Evolutionary conservation across 352 stramenopile species (phyloP).

Genomic region (Lagenidium sp.): DNA sequence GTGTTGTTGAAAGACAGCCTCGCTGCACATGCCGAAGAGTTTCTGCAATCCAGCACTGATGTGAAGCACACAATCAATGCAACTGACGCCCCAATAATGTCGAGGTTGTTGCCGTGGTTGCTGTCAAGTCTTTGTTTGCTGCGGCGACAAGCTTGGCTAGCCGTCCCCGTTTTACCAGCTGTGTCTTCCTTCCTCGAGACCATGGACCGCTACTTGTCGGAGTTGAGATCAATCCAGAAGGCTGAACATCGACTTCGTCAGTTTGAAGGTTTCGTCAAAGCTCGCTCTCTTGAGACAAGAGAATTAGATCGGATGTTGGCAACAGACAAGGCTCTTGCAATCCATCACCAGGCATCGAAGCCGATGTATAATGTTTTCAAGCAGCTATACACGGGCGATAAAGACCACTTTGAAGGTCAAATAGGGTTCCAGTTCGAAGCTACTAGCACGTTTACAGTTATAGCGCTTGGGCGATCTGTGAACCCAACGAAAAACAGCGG

Average conservation of each 20-base stretch:
- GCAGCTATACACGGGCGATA: slow-evolving; percentile 82
- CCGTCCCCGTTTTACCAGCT: slow-evolving; percentile 51
- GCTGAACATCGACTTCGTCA: slow-evolving; percentile 53
- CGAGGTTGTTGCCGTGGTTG: slow-evolving; percentile 65
- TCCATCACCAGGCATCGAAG: slow-evolving; percentile 44
- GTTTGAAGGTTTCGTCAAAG: slow-evolving; percentile 49
- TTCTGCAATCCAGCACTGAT: too few relatives aligned
- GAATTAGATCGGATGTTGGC: slow-evolving; percentile 48
- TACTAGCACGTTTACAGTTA: slow-evolving; percentile 67
- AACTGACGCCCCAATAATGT: slow-evolving; percentile 37
- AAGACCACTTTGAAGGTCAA: slow-evolving; percentile 86
- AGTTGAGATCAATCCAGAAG: slow-evolving; percentile 45
- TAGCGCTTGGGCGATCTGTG: slow-evolving; percentile 74
- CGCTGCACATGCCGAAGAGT: too few relatives aligned
- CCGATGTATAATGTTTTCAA: slow-evolving; percentile 85
- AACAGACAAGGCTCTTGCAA: slow-evolving; percentile 32
- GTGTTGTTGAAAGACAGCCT: too few relatives aligned
- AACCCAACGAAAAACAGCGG: slow-evolving; percentile 59
- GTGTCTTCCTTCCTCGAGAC: slow-evolving; percentile 52
- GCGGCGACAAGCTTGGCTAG: slow-evolving; percentile 71
- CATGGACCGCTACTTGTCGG: slow-evolving; percentile 69
- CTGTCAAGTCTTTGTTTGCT: slow-evolving; percentile 73
- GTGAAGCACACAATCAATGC: too few relatives aligned
- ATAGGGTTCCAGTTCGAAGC: slow-evolving; percentile 88
- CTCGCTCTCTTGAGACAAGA: slow-evolving; percentile 50